phyloP scores from a whole-genome alignment of 2,329 filamentous ascomycete genomes.

The Neofusicoccum ribis region DNA sequence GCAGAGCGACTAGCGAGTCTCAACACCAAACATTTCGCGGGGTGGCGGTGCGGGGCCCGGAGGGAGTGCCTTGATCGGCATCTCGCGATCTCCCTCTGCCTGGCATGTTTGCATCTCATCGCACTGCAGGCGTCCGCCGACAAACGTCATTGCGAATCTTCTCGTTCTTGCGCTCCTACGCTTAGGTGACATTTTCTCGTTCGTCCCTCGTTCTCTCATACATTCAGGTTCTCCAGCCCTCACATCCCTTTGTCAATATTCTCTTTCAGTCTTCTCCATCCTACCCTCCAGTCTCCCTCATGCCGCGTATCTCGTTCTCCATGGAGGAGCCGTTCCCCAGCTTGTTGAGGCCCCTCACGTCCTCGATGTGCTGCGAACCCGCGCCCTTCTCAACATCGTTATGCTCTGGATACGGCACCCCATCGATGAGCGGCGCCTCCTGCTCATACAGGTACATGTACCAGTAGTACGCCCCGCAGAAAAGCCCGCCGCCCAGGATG shows the following conservation, averaged over 20 bases:
- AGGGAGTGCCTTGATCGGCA: not conserved
- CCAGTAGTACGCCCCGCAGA: constrained; percentile 18
- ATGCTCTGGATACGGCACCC: constrained; percentile 6
- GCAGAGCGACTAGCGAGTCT: not conserved
- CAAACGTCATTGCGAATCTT: not conserved
- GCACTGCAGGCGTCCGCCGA: not conserved
- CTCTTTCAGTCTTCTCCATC: not conserved
- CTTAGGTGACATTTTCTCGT: not conserved
- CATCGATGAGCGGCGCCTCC: constrained; percentile 9
- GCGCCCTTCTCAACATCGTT: constrained; percentile 2
- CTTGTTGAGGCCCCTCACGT: not conserved
- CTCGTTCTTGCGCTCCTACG: not conserved
- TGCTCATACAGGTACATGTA: constrained; percentile 15
- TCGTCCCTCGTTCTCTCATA: not conserved
- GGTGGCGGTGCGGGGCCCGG: not conserved
- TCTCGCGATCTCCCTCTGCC: not conserved
- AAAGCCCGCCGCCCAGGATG: constrained; percentile 25
- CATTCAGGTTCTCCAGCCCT: not conserved
- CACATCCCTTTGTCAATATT: not conserved
- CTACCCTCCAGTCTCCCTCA: not conserved
- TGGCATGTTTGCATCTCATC: not conserved
- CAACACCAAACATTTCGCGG: not conserved
- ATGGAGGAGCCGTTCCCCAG: not conserved
- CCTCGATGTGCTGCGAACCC: not conserved
- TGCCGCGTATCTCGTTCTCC: not conserved